These are phyloP conservation scores for Russula ochroleuca DNA, from an alignment of 768 basidiomycete genomes.

Conservation along the genomic window DNA sequence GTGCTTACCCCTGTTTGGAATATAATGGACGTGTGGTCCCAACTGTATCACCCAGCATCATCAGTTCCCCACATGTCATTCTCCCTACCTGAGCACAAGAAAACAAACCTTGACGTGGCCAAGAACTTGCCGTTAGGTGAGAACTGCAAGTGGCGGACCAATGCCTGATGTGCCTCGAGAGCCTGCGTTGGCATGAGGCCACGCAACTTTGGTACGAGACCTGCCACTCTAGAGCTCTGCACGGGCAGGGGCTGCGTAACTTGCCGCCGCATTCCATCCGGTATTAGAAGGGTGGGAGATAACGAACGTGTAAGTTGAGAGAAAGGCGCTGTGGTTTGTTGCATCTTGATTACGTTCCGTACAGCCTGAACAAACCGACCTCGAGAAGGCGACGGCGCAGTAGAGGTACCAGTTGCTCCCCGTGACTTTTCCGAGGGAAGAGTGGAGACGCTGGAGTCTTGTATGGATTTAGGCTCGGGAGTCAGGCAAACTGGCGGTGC, in stretches of 20 bases:
- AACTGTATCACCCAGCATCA: constrained; percentile 37
- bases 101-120: constrained; percentile 60
- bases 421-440: constrained; percentile 27
- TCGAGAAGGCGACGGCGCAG: constrained; percentile 29
- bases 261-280: constrained; percentile 23
- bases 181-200: constrained; percentile 54
- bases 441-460: constrained; percentile 15
- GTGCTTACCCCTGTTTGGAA: constrained; percentile 57
- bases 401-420: constrained; percentile 28
- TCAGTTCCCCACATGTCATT: constrained; percentile 6
- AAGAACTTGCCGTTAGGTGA: constrained; percentile 70
- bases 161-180: constrained; percentile 57
- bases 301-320: constrained; percentile 29
- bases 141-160: constrained; percentile 71
- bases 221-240: constrained; percentile 50
- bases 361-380: constrained; percentile 43
- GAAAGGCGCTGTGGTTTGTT: constrained; percentile 33
- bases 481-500: constrained; percentile 30
- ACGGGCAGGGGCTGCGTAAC: constrained; percentile 34
- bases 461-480: background rate
- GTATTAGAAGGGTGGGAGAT: constrained; percentile 30
- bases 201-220: constrained; percentile 52
- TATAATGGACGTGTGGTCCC: constrained; percentile 66
- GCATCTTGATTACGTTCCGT: constrained; percentile 44
- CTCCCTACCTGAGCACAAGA: constrained; percentile 1